phyloP scores from a whole-genome alignment of 2,329 filamentous ascomycete genomes.

The Acephala macrosclerotiorum region DNA sequence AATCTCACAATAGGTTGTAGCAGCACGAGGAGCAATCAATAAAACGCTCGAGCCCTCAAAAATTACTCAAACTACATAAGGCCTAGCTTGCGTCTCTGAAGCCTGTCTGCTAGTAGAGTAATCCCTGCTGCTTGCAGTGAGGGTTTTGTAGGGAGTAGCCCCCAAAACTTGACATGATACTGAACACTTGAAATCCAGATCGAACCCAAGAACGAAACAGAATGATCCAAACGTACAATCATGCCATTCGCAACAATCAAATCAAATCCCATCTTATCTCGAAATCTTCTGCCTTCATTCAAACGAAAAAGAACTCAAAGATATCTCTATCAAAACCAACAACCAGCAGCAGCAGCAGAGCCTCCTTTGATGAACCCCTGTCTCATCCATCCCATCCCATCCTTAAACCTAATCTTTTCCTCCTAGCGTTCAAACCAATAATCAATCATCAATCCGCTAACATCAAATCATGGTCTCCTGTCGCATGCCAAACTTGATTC shows the following conservation, averaged over 20 bases:
- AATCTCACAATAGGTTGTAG: no score
- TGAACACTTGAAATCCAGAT: not conserved
- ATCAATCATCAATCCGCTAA: not conserved
- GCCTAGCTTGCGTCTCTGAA: no score
- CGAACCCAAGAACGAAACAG: not conserved
- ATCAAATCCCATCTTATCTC: constrained; percentile 45
- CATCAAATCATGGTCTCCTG: not conserved
- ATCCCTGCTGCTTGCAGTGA: no score
- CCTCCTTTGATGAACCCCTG: constrained; percentile 5
- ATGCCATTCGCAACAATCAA: constrained; percentile 51
- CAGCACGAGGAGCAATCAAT: no score
- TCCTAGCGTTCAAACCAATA: not conserved
- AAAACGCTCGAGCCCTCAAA: no score
- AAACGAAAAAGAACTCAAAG: no score
- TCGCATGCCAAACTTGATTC: not conserved
- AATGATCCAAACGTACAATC: constrained; percentile 43
- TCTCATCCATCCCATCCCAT: not conserved
- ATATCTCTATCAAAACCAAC: not conserved
- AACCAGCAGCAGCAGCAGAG: not conserved
- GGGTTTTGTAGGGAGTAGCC: no score
- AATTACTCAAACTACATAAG: no score
- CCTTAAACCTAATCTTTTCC: not conserved
- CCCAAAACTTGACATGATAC: not conserved
- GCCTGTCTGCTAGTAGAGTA: no score
- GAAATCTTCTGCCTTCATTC: not conserved